Conservation (phyloP, 2,329 filamentous ascomycete genomes). For the Fusarium xylarioides region DNA sequence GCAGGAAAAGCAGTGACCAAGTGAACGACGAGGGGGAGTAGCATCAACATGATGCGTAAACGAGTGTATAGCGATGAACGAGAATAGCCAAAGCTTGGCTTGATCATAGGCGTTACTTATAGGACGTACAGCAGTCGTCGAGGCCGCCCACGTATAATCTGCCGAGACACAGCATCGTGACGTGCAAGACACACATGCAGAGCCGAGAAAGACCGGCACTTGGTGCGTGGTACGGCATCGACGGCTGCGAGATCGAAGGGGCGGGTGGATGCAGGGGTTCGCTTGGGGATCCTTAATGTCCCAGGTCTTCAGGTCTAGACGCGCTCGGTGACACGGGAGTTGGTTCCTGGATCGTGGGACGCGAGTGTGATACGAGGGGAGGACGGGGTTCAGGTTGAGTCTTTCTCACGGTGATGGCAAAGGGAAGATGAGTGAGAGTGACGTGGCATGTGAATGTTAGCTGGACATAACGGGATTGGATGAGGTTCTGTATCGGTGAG, state of each 20-base stretch:
- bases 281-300: constrained; percentile 28
- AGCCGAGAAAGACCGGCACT: constrained; percentile 20
- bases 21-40: constrained; percentile 19
- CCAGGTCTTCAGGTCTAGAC: constrained; percentile 12
- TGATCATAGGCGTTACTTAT: constrained; percentile 29
- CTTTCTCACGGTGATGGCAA: background rate
- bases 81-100: background rate
- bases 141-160: constrained; percentile 24
- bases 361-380: constrained; percentile 29
- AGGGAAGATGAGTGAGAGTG: background rate
- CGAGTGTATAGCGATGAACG: constrained; percentile 21
- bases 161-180: constrained; percentile 28
- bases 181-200: background rate
- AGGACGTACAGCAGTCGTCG: constrained; percentile 6
- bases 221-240: constrained; percentile 20
- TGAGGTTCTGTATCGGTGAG: background rate
- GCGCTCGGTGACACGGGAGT: constrained; percentile 3
- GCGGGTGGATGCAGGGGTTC: constrained; percentile 29
- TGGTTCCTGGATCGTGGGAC: constrained; percentile 35
- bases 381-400: constrained; percentile 17
- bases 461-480: background rate
- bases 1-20: constrained; percentile 13
- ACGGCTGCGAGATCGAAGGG: constrained; percentile 19
- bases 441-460: background rate
- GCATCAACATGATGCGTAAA: constrained; percentile 36